phyloP scores from a whole-genome alignment of 306 rosid species.

The Vigna nakashimae region DNA sequence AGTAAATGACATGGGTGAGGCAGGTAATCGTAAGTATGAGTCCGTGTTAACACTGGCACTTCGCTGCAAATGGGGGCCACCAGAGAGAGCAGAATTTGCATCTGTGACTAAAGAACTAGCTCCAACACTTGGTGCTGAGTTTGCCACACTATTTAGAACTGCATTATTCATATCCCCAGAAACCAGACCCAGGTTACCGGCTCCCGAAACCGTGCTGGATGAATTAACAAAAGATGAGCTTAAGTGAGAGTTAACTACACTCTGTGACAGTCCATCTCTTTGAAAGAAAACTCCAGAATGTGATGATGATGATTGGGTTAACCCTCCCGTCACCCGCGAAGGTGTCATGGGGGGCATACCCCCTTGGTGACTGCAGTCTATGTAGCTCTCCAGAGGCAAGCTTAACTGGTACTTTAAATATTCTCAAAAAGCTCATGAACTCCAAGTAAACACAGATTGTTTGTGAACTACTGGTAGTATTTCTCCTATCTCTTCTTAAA shows the following conservation, averaged over 20 bases:
- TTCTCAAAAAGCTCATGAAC: constrained; percentile 35
- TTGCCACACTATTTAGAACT: constrained; percentile 76
- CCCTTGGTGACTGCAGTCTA: constrained; percentile 79
- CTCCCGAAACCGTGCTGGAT: constrained; percentile 76
- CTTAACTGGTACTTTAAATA: constrained; percentile 48
- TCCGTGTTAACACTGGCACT: constrained; percentile 93
- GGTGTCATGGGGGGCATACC: constrained; percentile 89
- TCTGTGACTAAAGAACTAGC: constrained; percentile 98
- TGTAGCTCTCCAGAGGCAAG: constrained; percentile 85
- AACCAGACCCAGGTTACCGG: constrained; percentile 81
- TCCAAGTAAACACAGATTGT: constrained; percentile 17
- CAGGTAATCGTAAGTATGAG: constrained; percentile 83
- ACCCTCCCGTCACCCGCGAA: constrained; percentile 93
- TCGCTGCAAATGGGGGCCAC: constrained; percentile 96
- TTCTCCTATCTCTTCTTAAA: constrained; percentile 4
- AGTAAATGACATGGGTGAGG: constrained; percentile 93
- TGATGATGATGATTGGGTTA: constrained; percentile 86
- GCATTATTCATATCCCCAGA: constrained; percentile 92
- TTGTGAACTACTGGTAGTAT: not conserved
- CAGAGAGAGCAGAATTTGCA: constrained; percentile 97
- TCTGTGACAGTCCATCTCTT: constrained; percentile 89
- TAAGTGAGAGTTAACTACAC: constrained; percentile 82
- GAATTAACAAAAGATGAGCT: constrained; percentile 85
- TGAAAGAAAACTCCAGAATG: constrained; percentile 97
- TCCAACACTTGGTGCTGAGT: constrained; percentile 95